phyloP scores from a whole-genome alignment of 257 asterid genomes.

The Mentha longifolia region DNA sequence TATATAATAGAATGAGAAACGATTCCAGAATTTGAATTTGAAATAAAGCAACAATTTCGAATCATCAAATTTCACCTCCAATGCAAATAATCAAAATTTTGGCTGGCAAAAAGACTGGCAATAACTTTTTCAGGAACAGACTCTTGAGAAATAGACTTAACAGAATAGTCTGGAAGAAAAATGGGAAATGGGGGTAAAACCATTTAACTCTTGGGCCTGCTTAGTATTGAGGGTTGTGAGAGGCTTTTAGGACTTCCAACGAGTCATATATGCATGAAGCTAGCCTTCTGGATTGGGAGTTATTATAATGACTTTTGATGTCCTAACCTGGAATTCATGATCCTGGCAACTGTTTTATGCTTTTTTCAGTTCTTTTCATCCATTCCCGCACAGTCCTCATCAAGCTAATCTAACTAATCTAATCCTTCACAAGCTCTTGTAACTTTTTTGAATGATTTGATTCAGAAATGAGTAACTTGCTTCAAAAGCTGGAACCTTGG shows the following conservation, averaged over 20 bases:
- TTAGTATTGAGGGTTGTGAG: background rate
- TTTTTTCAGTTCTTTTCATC: constrained; percentile 21
- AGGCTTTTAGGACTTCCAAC: background rate
- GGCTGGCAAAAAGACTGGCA: too few relatives aligned
- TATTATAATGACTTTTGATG: background rate
- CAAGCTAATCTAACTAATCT: constrained; percentile 59
- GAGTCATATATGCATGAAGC: constrained; percentile 22
- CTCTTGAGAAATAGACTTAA: too few relatives aligned
- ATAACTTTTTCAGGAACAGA: too few relatives aligned
- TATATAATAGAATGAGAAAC: too few relatives aligned
- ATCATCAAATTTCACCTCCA: too few relatives aligned
- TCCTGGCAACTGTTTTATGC: constrained; percentile 12
- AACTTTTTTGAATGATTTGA: background rate
- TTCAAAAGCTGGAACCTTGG: background rate
- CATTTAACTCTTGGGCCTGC: background rate
- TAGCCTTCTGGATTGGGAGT: constrained; percentile 5
- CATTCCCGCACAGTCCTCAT: constrained; percentile 80
- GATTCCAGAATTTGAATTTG: too few relatives aligned
- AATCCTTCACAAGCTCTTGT: background rate
- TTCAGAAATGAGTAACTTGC: background rate
- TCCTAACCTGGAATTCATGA: constrained; percentile 18
- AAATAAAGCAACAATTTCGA: too few relatives aligned
- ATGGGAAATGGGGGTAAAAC: too few relatives aligned
- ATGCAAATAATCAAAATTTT: too few relatives aligned
- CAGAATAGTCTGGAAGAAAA: too few relatives aligned